Evolutionary conservation across 1,139 yeast genomes (phyloP).

Genomic region (Trichomonascaceae sp.): DNA sequence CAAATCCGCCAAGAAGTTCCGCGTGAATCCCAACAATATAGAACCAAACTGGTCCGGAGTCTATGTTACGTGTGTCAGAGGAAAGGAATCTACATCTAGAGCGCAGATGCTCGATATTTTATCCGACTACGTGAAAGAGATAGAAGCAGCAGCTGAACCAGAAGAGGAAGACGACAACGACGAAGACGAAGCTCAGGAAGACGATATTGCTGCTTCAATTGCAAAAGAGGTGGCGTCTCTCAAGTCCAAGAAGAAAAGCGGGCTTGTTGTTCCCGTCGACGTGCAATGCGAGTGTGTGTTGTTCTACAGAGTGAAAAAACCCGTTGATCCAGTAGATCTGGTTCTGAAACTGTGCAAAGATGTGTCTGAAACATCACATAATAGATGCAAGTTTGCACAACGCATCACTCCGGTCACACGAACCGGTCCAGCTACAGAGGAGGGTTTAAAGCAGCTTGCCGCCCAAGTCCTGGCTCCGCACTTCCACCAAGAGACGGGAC

Average conservation of each 20-base stretch:
- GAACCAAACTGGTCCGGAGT: conserved; percentile 79
- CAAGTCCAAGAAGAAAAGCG: conserved; percentile 29
- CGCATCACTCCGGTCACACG: conserved; percentile 66
- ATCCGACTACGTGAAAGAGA: conserved; percentile 33
- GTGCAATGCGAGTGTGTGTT: conserved; percentile 72
- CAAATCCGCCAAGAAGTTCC: background rate
- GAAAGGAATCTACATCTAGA: conserved; percentile 61
- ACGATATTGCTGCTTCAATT: conserved; percentile 61
- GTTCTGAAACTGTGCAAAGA: conserved; percentile 54
- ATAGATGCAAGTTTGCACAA: conserved; percentile 53
- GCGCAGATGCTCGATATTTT: conserved; percentile 58
- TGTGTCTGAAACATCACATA: conserved; percentile 31
- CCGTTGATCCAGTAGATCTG: conserved; percentile 64
- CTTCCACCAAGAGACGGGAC: conserved; percentile 43
- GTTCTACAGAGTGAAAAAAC: conserved; percentile 66
- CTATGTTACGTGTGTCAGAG: conserved; percentile 75
- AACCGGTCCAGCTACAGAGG: conserved; percentile 61
- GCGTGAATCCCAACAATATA: conserved; percentile 10
- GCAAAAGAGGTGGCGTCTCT: conserved; percentile 52
- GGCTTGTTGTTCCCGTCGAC: conserved; percentile 45
- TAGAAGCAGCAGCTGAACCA: conserved; percentile 31
- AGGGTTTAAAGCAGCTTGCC: conserved; percentile 50
- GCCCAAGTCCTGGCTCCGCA: conserved; percentile 48
- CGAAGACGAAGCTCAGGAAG: conserved; percentile 26
- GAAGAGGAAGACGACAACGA: conserved; percentile 25